phyloP scores from a whole-genome alignment of 176 grass and related monocot genomes.

The Triticum timopheevii region DNA sequence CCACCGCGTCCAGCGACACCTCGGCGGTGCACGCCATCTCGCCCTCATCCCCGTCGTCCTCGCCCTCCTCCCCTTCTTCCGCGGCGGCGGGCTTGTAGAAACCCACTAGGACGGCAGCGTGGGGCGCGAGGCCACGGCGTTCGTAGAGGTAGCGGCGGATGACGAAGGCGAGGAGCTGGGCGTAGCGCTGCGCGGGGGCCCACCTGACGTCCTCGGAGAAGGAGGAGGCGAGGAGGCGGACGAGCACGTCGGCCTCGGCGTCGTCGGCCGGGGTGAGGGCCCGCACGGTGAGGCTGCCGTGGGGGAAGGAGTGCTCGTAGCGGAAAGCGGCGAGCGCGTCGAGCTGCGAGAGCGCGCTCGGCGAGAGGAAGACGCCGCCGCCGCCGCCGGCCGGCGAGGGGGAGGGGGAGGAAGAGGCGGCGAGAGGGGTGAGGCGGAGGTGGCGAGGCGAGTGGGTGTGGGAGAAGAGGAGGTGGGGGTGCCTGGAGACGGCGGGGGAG shows the following conservation, averaged over 20 bases:
- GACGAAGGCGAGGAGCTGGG: constrained; percentile 62
- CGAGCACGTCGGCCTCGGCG: constrained; percentile 49
- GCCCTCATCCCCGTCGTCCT: not conserved
- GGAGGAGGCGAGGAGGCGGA: constrained; percentile 64
- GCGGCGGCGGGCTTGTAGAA: constrained; percentile 33
- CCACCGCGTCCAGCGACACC: constrained; percentile 71
- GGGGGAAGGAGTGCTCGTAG: constrained; percentile 49
- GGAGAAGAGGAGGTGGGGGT: constrained; percentile 37
- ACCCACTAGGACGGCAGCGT: constrained; percentile 71
- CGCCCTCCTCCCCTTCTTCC: not conserved
- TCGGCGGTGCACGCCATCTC: constrained; percentile 80
- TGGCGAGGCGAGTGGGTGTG: constrained; percentile 16
- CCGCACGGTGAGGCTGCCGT: constrained; percentile 60
- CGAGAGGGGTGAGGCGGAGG: constrained; percentile 28
- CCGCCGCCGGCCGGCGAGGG: not conserved
- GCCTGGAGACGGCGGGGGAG: constrained; percentile 24
- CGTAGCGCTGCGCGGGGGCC: constrained; percentile 54
- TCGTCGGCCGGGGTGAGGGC: constrained; percentile 43
- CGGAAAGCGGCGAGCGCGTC: constrained; percentile 49
- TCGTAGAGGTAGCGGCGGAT: constrained; percentile 71
- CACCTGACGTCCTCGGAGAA: constrained; percentile 76
- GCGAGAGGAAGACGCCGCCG: constrained; percentile 58
- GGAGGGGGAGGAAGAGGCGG: constrained; percentile 34
- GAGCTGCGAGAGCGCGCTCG: constrained; percentile 40
- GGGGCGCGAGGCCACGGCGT: constrained; percentile 55